A percentile compares a stretch with the other conserved stretches of the same genome.
Conservation (phyloP, 2,329 filamentous ascomycete genomes). For the Monilinia laxa region DNA sequence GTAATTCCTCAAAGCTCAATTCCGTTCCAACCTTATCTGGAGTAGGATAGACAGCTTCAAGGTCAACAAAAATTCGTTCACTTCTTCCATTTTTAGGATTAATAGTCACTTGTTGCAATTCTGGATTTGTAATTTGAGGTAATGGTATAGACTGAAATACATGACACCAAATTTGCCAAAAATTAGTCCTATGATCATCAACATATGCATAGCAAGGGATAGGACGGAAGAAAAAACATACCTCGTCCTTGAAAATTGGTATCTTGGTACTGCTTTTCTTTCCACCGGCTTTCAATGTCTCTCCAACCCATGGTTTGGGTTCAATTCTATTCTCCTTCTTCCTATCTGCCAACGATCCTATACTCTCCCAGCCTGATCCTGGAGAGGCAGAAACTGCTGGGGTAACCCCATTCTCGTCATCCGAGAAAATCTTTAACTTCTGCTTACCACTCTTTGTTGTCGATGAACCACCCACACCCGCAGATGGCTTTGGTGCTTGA, state of each 20-base stretch:
- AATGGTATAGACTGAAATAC: constrained; percentile 56
- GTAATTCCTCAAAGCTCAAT: constrained; percentile 87
- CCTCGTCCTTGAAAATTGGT: constrained; percentile 92
- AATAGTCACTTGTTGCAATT: constrained; percentile 73
- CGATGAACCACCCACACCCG: constrained; percentile 47
- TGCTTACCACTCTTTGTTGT: constrained; percentile 57
- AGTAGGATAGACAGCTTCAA: constrained; percentile 82
- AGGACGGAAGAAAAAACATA: constrained; percentile 56
- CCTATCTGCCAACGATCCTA: constrained; percentile 68
- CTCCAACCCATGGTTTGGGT: constrained; percentile 86
- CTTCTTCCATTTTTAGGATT: constrained; percentile 76
- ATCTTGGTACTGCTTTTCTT: constrained; percentile 82
- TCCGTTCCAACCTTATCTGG: constrained; percentile 70
- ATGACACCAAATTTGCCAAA: constrained; percentile 52
- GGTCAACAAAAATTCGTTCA: constrained; percentile 84
- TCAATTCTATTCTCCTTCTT: constrained; percentile 93
- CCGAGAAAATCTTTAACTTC: constrained; percentile 16
- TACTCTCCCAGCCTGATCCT: not conserved
- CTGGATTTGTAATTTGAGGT: constrained; percentile 53
- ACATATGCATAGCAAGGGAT: constrained; percentile 56
- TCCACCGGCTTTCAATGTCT: constrained; percentile 84
- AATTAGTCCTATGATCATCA: constrained; percentile 98
- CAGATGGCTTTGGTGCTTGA: constrained; percentile 59
- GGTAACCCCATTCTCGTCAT: constrained; percentile 10
- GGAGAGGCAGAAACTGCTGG: constrained; percentile 7